These are phyloP conservation scores for Aleurites moluccanus DNA, from an alignment of 441 rosid species.

Conservation along the genomic window DNA sequence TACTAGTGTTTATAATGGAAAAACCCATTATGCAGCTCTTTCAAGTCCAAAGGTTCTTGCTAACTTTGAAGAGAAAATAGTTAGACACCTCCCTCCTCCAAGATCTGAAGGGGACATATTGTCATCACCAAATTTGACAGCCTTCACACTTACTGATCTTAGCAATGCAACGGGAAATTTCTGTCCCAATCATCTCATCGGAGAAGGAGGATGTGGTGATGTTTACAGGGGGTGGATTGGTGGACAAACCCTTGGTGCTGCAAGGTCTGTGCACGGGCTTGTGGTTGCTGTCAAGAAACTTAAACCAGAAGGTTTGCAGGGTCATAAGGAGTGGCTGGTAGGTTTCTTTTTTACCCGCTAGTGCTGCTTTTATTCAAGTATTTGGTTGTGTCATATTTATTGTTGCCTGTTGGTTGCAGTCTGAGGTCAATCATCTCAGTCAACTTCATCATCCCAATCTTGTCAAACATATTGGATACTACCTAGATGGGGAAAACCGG, in stretches of 20 bases:
- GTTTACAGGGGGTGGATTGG: constrained; percentile 88
- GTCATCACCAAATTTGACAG: constrained; percentile 54
- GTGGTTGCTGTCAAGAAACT: constrained; percentile 75
- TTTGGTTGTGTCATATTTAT: constrained; percentile 5
- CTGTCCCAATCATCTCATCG: constrained; percentile 66
- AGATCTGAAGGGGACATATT: constrained; percentile 72
- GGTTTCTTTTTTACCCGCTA: constrained; percentile 16
- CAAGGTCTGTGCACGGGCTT: constrained; percentile 67
- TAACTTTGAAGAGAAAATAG: constrained; percentile 22
- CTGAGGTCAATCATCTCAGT: constrained; percentile 78
- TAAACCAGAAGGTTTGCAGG: constrained; percentile 71
- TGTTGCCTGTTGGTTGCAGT: constrained; percentile 36
- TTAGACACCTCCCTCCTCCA: constrained; percentile 31
- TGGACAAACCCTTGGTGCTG: constrained; percentile 49
- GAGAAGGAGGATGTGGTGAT: constrained; percentile 91
- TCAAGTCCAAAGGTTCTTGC: constrained; percentile 17
- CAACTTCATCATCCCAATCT: constrained; percentile 72
- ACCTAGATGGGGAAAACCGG: constrained; percentile 78
- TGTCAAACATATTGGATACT: constrained; percentile 73
- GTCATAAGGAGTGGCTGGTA: constrained; percentile 91
- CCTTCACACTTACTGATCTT: constrained; percentile 51
- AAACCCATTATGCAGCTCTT: constrained; percentile 25
- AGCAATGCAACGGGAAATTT: constrained; percentile 67
- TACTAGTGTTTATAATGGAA: constrained; percentile 13
- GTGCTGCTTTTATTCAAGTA: neutral